phyloP scores from a whole-genome alignment of 2,329 filamentous ascomycete species.

The Fusarium abutilonis region DNA sequence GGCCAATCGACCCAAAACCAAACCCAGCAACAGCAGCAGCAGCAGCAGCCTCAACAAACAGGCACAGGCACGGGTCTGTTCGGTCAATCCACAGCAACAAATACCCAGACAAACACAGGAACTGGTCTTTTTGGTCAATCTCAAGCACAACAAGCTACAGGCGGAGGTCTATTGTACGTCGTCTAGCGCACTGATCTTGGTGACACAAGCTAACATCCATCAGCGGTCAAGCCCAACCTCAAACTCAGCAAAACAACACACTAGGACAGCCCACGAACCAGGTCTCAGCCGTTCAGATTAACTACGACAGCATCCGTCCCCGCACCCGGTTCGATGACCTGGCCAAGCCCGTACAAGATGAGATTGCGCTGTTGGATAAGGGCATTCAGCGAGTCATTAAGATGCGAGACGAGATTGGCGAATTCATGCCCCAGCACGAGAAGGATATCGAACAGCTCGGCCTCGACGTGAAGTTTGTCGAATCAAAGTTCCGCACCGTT shows the following conservation, averaged over 20 bases:
- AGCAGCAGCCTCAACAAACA: constrained; percentile 41
- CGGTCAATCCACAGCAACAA: constrained; percentile 36
- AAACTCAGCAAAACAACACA: constrained; percentile 41
- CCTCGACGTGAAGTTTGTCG: constrained; percentile 60
- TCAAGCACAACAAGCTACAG: constrained; percentile 47
- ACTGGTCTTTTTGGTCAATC: constrained; percentile 50
- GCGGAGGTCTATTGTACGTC: constrained; percentile 49
- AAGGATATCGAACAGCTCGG: constrained; percentile 59
- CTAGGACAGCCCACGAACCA: constrained; percentile 56
- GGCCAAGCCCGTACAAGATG: constrained; percentile 79
- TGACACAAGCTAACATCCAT: constrained; percentile 29
- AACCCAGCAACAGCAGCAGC: constrained; percentile 22
- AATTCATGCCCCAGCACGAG: constrained; percentile 68
- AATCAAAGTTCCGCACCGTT: constrained; percentile 59
- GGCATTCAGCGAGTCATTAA: constrained; percentile 83
- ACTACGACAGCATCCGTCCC: constrained; percentile 79
- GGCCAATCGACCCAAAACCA: constrained; percentile 41
- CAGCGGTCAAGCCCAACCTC: constrained; percentile 48
- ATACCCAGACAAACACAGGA: constrained; percentile 39
- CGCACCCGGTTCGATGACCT: constrained; percentile 94
- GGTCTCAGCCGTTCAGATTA: constrained; percentile 79
- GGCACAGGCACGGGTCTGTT: constrained; percentile 45
- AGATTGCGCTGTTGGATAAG: constrained; percentile 81
- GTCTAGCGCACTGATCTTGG: not conserved
- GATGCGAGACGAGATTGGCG: constrained; percentile 79